A percentile compares a stretch with the other conserved stretches of the same genome.
Evolutionary conservation across 192 early-diverging fungal species (phyloP).

Genomic region (Podila verticillata): DNA sequence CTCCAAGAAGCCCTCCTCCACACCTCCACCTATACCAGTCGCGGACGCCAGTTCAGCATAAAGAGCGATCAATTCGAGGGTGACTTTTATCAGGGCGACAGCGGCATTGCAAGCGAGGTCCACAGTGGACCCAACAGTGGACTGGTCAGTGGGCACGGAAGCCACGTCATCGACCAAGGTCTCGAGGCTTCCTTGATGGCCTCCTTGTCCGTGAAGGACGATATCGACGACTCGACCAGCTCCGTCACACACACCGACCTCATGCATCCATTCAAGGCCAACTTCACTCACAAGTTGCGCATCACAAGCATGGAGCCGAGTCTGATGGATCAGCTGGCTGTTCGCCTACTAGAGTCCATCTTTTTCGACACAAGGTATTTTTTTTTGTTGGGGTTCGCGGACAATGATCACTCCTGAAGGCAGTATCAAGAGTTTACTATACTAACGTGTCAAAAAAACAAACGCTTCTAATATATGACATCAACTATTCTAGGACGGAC

Average conservation of each 20-base stretch:
- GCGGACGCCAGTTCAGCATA: constrained; percentile 22
- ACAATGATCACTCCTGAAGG: background rate
- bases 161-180: constrained; percentile 24
- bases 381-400: background rate
- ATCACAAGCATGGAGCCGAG: constrained; percentile 50
- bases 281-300: constrained; percentile 23
- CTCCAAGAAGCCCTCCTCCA: constrained; percentile 44
- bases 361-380: constrained; percentile 47
- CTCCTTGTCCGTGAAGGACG: constrained; percentile 26
- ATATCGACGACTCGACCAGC: background rate
- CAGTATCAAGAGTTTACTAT: background rate
- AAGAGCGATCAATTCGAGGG: background rate
- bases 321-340: constrained; percentile 39
- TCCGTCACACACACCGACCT: background rate
- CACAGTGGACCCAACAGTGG: constrained; percentile 40
- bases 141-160: constrained; percentile 26
- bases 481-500: constrained; percentile 10
- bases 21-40: constrained; percentile 10
- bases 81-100: constrained; percentile 14
- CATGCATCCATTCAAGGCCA: constrained; percentile 11
- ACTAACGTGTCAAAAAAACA: background rate
- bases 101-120: constrained; percentile 41
- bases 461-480: background rate
- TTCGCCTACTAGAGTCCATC: constrained; percentile 43
- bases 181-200: constrained; percentile 29